phyloP scores from a whole-genome alignment of 2,329 filamentous ascomycete genomes.

The Raffaelea arxii region DNA sequence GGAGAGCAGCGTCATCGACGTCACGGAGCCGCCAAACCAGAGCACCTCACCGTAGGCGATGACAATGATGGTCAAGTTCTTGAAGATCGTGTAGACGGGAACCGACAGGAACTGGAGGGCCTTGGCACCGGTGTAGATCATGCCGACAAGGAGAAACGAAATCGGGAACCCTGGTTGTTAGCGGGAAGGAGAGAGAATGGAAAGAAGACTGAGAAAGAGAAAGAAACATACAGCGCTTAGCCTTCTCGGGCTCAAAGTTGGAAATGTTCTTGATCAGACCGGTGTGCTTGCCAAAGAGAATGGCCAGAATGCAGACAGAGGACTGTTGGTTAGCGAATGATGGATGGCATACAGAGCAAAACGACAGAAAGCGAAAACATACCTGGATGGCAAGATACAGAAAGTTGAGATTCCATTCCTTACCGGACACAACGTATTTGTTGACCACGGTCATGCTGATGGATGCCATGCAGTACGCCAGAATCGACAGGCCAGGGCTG shows the following conservation, averaged over 20 bases:
- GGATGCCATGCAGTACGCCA: constrained; percentile 89
- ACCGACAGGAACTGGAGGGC: constrained; percentile 94
- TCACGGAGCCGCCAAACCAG: constrained; percentile 94
- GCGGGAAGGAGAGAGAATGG: neutral
- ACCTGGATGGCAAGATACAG: constrained; percentile 91
- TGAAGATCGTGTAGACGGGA: constrained; percentile 99
- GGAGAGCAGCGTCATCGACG: constrained; percentile 76
- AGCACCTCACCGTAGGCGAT: constrained; percentile 98
- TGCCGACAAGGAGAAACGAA: constrained; percentile 88
- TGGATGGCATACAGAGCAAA: neutral
- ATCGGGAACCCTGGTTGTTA: constrained; percentile 74
- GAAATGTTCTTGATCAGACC: constrained; percentile 76
- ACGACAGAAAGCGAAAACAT: constrained; percentile 23
- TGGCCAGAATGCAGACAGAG: constrained; percentile 77
- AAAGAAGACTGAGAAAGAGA: neutral
- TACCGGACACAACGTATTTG: constrained; percentile 92
- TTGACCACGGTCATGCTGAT: constrained; percentile 99
- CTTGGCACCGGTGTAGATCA: constrained; percentile 98
- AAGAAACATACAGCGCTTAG: constrained; percentile 68
- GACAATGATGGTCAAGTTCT: constrained; percentile 97
- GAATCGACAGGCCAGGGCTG: constrained; percentile 69
- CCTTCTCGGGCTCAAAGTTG: constrained; percentile 78
- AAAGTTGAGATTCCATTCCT: constrained; percentile 91
- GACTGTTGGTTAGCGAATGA: constrained; percentile 46
- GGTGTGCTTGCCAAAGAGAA: constrained; percentile 69